These are phyloP conservation scores for Microdochium paspali DNA, from an alignment of 2,329 filamentous ascomycete genomes.

Conservation along the genomic window DNA sequence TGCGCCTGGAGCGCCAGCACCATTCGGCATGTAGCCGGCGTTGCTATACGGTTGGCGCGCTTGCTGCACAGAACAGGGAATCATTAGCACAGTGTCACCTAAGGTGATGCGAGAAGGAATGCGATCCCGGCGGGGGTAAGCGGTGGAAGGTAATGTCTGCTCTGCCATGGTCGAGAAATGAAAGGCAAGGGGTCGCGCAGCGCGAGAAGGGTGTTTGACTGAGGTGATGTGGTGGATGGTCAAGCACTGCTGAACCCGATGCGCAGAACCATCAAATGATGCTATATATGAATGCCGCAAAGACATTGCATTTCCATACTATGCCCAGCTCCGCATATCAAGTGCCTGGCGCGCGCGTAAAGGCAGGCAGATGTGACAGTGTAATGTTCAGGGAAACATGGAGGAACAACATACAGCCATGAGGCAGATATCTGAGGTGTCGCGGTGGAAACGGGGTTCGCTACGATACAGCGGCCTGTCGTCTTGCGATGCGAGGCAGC, in stretches of 20 bases:
- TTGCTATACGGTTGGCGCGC: conserved; percentile 33
- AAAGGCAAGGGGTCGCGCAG: background rate
- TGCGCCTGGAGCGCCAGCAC: conserved; percentile 48
- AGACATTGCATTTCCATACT: too few relatives aligned
- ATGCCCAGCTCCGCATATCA: too few relatives aligned
- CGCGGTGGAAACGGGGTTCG: background rate
- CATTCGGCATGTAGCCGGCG: conserved; percentile 55
- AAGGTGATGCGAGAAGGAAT: background rate
- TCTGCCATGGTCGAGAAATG: background rate
- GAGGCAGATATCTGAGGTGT: conserved; percentile 2
- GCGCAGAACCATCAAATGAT: too few relatives aligned
- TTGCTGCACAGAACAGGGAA: conserved; percentile 12
- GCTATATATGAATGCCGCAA: too few relatives aligned
- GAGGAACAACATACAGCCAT: conserved; percentile 6
- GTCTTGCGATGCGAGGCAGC: background rate
- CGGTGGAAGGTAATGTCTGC: background rate
- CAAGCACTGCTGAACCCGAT: too few relatives aligned
- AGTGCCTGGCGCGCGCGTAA: background rate
- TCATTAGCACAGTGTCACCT: background rate
- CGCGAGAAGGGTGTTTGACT: too few relatives aligned
- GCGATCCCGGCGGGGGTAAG: background rate
- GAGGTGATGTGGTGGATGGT: too few relatives aligned
- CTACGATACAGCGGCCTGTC: background rate
- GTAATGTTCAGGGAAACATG: background rate
- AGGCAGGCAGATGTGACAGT: background rate